Evolutionary conservation across 768 basidiomycete species (phyloP).

Genomic region (Flagelloscypha sp.): DNA sequence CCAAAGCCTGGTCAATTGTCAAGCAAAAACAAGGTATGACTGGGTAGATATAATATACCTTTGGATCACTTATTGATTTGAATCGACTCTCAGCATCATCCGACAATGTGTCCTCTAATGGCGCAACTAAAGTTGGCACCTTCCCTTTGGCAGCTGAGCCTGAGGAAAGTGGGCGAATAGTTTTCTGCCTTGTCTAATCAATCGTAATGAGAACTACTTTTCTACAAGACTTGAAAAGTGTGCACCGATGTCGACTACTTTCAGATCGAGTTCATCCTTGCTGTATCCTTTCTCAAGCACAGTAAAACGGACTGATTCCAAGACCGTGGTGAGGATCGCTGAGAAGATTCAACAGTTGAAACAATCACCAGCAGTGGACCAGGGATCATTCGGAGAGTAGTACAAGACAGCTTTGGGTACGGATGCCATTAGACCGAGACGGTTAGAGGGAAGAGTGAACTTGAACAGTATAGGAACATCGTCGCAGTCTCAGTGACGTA

Average conservation of each 20-base stretch:
- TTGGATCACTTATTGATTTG: slow-evolving; percentile 69
- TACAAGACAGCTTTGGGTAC: slow-evolving; percentile 79
- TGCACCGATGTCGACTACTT: slow-evolving; percentile 57
- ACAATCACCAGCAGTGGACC: slow-evolving; percentile 57
- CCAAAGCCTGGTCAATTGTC: slow-evolving; percentile 43
- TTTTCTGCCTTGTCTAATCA: slow-evolving; percentile 68
- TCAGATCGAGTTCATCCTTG: slow-evolving; percentile 63
- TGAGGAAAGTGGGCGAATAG: slow-evolving; percentile 63
- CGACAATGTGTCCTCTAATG: slow-evolving; percentile 62
- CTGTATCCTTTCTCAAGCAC: slow-evolving; percentile 79
- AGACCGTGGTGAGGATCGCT: too few relatives aligned
- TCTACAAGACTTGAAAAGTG: neutral
- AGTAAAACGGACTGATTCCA: slow-evolving; percentile 1
- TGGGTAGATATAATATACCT: slow-evolving; percentile 31
- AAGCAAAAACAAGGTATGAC: slow-evolving; percentile 7
- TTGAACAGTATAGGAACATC: too few relatives aligned
- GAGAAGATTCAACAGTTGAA: neutral
- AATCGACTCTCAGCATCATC: slow-evolving; percentile 70
- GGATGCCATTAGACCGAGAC: too few relatives aligned
- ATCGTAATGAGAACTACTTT: neutral
- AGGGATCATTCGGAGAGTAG: slow-evolving; percentile 49
- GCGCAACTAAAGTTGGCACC: slow-evolving; percentile 81
- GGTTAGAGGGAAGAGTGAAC: too few relatives aligned
- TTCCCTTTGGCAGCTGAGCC: slow-evolving; percentile 76
- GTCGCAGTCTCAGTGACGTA: too few relatives aligned